Base-by-base conservation (phyloP, 2,329 filamentous ascomycete genomes). In the Pseudocercospora eumusae region DNA sequence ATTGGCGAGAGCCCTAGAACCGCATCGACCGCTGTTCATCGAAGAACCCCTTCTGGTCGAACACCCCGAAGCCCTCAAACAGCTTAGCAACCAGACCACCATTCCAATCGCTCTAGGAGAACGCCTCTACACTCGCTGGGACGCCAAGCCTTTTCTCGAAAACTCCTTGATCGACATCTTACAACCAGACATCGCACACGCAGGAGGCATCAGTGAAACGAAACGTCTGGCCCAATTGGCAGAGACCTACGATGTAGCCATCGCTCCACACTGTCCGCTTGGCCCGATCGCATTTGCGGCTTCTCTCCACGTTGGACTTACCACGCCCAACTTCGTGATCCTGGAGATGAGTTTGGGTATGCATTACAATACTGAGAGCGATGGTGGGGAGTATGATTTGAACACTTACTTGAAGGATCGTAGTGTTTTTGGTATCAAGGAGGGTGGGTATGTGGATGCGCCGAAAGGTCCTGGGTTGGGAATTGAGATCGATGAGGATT, bases 301-400 rank as follows among this genome's bases (percentile, higher is more conserved):
- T 0, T 86, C 83, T 59, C 80, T 91, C 44, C 89, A 92, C 65
- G 83, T 92, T 1, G 86, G 85, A 23, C 79, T 83, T 20, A 78
- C 76, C 9, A 84, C 78, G 20, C 82, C 81, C 20, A 92, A 88
- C 73, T 91, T 89, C 71, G 84, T 83, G 0, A 92, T 92, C 31
- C 86, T 90, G 70, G 89, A 92, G 74, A 92, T 92, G 90, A 88
- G 86, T 57, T 71, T 92, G 28, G 90, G 89, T 0, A 92, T 93
- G 68, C 90, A 93, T 73, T 93, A 92, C 71, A 93, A 93, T 68
- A 75, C 76, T 3, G 82, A 83, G 68, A 83, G 81, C 0, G 52
- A 40, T 18, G 52, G 52, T 7, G 86, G 84, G 1, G 81, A 84
- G 1, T 80, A 86, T 67, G 88, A 91, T 71, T 77, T 90, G 15